Evolutionary conservation across 1,284 basidiomycete species (phyloP).

Genomic region (Apiotrichum gracile): DNA sequence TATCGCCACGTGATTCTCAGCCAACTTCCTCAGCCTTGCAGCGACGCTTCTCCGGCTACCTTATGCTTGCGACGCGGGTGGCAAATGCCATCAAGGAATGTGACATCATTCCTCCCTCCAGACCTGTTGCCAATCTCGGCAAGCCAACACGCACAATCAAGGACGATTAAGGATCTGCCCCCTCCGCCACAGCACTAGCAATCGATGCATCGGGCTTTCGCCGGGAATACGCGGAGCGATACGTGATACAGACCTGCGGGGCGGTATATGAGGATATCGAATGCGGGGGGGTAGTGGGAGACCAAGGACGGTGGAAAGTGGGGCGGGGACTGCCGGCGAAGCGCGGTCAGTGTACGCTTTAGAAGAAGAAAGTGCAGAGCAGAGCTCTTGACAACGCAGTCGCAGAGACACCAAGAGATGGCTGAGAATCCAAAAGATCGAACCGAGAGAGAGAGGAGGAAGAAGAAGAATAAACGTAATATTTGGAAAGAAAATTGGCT

Average conservation of each 20-base stretch:
- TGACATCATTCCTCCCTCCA: no score
- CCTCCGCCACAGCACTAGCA: neutral
- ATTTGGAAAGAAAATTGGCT: neutral
- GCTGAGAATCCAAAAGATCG: neutral
- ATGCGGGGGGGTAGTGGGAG: constrained; percentile 2
- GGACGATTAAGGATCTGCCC: no score
- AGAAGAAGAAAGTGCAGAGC: neutral
- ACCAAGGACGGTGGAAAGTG: no score
- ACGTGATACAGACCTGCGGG: constrained; percentile 4
- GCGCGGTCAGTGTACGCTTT: no score
- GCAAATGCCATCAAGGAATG: no score
- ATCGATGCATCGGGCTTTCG: neutral
- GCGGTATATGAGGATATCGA: constrained; percentile 5
- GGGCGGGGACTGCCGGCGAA: neutral
- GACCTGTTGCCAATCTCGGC: no score
- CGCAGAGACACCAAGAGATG: neutral
- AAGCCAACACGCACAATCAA: no score
- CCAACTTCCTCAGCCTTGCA: no score
- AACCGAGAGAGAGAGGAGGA: neutral
- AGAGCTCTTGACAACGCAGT: neutral
- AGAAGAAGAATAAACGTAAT: neutral
- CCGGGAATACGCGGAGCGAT: constrained; percentile 1
- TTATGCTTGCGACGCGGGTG: no score
- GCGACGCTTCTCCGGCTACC: no score
- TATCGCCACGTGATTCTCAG: no score